Conservation (phyloP, 805 yeast species). For the Priceomyces haplophilus region DNA sequence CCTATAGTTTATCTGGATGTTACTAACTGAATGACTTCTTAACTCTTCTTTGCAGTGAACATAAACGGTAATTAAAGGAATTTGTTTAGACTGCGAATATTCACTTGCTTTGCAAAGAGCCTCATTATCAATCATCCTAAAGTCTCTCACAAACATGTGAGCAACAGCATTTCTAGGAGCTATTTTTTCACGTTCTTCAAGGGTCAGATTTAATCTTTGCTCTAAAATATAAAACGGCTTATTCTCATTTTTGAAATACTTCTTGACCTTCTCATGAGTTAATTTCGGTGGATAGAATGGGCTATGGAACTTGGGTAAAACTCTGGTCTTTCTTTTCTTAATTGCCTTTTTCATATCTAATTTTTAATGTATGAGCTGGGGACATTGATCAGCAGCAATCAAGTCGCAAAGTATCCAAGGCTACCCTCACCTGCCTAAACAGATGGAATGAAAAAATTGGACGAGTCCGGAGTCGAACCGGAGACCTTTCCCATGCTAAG, state of each 20-base stretch:
- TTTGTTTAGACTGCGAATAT: constrained; percentile 22
- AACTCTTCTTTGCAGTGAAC: constrained; percentile 40
- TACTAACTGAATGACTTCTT: constrained; percentile 41
- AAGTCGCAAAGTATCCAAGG: too few species aligned
- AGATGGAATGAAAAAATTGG: constrained; percentile 22
- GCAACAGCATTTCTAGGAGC: constrained; percentile 25
- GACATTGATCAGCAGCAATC: too few species aligned
- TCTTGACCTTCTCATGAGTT: constrained; percentile 10
- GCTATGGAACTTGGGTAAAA: constrained; percentile 10
- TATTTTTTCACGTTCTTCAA: constrained; percentile 5
- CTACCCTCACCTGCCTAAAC: too few species aligned
- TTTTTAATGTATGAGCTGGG: neutral
- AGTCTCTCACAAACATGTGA: constrained; percentile 49
- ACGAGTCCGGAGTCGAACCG: constrained; percentile 45
- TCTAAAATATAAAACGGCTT: constrained; percentile 26
- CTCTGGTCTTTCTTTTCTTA: constrained; percentile 9
- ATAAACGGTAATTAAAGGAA: constrained; percentile 40
- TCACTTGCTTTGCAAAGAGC: constrained; percentile 37
- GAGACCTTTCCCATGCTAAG: constrained; percentile 51
- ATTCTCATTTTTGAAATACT: constrained; percentile 27
- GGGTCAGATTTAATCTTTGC: constrained; percentile 9
- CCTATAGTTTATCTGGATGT: constrained; percentile 41
- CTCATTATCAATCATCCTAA: constrained; percentile 44
- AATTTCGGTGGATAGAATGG: constrained; percentile 12
- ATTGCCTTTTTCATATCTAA: constrained; percentile 6